Evolutionary conservation across 306 rosid species (phyloP).

Genomic region (Myrica gale): DNA sequence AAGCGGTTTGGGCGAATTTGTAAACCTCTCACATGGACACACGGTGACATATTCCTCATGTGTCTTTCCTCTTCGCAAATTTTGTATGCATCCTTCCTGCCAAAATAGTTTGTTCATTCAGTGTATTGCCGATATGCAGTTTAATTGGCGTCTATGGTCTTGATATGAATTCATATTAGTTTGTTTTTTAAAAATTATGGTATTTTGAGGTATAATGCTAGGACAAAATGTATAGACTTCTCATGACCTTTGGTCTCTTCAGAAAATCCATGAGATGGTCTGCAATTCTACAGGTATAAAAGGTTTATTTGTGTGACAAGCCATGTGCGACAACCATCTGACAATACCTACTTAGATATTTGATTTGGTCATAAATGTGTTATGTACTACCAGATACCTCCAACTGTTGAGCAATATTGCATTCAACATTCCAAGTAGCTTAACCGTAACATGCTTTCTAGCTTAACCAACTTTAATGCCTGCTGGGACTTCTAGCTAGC

Average conservation of each 20-base stretch:
- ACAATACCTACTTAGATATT: neutral
- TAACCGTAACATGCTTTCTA: neutral
- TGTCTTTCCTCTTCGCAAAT: constrained; percentile 93
- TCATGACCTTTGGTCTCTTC: neutral
- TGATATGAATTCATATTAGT: neutral
- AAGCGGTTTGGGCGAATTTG: constrained; percentile 74
- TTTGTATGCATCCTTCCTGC: constrained; percentile 52
- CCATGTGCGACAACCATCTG: constrained; percentile 1
- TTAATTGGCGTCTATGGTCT: neutral
- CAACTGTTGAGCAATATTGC: neutral
- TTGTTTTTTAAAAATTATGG: neutral
- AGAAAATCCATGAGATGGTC: neutral
- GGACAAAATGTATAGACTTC: neutral
- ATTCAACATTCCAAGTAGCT: neutral
- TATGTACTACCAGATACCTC: neutral
- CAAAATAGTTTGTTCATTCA: neutral
- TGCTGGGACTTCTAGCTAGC: neutral
- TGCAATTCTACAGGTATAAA: neutral
- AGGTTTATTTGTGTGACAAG: constrained; percentile 19
- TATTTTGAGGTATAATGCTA: neutral
- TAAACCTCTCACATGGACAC: constrained; percentile 94
- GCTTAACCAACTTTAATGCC: neutral
- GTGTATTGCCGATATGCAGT: neutral
- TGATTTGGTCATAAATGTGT: constrained; percentile 1
- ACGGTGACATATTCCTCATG: constrained; percentile 96